Percentiles rank a stretch among this genome's conserved stretches.
Evolutionary conservation across 2,329 filamentous ascomycete species (phyloP).

Genomic region (Cordyceps javanica): DNA sequence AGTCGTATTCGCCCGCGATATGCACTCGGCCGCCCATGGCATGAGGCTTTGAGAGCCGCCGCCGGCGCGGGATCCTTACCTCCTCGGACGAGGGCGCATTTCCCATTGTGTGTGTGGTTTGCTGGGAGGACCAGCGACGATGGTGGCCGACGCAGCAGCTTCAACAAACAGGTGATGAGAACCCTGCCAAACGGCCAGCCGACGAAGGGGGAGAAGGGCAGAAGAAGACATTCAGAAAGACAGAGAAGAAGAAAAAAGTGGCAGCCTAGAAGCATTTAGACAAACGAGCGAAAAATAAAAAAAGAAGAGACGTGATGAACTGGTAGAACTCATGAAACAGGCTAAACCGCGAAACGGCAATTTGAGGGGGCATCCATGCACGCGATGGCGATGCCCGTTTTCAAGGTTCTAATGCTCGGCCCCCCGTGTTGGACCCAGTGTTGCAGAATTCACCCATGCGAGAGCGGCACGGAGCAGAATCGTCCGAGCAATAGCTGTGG

Average conservation of each 20-base stretch:
- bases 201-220: not conserved
- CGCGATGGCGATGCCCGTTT: not conserved
- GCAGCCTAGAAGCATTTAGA: not conserved
- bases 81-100: conserved; percentile 43
- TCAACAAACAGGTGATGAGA: not conserved
- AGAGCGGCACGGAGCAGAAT: not conserved
- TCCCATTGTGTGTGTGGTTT: conserved; percentile 34
- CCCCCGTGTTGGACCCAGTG: conserved; percentile 11
- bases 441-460: conserved; percentile 8
- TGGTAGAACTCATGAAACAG: not conserved
- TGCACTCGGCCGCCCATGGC: conserved; percentile 33
- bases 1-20: conserved; percentile 25
- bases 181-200: not conserved
- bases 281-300: not conserved
- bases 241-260: not conserved
- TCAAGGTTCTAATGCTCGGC: conserved; percentile 9
- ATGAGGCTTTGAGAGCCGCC: conserved; percentile 48
- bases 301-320: not conserved
- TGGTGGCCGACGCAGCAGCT: not conserved
- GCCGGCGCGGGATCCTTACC: conserved; percentile 27
- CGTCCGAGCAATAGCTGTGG: not conserved
- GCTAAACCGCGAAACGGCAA: conserved; percentile 6
- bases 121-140: not conserved
- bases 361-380: conserved; percentile 3
- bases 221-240: not conserved